These are phyloP conservation scores for Yamadazyma endophytica DNA, from an alignment of 805 yeast species.

Conservation along the genomic window DNA sequence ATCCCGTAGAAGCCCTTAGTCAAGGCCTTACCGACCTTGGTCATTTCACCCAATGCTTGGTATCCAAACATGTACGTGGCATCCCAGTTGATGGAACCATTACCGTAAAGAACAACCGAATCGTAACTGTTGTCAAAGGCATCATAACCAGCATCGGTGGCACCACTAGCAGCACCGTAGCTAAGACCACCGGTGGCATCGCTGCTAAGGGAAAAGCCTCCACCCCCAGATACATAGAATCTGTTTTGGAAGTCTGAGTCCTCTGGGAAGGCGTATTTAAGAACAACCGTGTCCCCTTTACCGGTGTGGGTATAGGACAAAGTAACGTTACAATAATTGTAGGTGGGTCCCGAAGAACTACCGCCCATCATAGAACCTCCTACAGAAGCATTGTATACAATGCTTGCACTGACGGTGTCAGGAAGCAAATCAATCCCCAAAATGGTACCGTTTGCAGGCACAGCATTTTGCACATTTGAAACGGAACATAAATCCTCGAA, in stretches of 20 bases:
- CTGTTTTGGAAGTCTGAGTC: slow-evolving; percentile 4
- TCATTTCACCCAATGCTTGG: slow-evolving; percentile 7
- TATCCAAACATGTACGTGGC: slow-evolving; percentile 6
- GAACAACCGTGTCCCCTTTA: not conserved
- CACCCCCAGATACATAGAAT: slow-evolving; percentile 6
- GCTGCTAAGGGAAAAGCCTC: slow-evolving; percentile 3
- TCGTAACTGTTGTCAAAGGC: slow-evolving; percentile 3
- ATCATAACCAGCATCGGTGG: slow-evolving; percentile 6
- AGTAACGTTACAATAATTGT: not conserved
- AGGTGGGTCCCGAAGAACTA: not conserved
- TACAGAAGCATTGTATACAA: not conserved
- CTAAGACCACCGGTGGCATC: slow-evolving; percentile 4
- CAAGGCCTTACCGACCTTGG: slow-evolving; percentile 3
- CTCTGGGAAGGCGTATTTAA: slow-evolving; percentile 4
- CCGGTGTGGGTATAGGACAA: not conserved
- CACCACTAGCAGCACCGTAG: slow-evolving; percentile 4
- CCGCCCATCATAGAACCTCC: not conserved
- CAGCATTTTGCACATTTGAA: slow-evolving; percentile 1
- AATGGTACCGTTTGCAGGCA: slow-evolving; percentile 6
- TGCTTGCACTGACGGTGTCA: not conserved
- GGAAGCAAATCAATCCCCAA: slow-evolving; percentile 1
- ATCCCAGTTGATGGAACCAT: slow-evolving; percentile 7
- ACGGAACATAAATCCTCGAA: slow-evolving; percentile 1
- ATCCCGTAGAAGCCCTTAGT: slow-evolving; percentile 3
- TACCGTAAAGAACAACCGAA: slow-evolving; percentile 4